These are phyloP conservation scores for Alternaria tenuissima DNA, from an alignment of 2,329 filamentous ascomycete genomes.

Conservation along the genomic window DNA sequence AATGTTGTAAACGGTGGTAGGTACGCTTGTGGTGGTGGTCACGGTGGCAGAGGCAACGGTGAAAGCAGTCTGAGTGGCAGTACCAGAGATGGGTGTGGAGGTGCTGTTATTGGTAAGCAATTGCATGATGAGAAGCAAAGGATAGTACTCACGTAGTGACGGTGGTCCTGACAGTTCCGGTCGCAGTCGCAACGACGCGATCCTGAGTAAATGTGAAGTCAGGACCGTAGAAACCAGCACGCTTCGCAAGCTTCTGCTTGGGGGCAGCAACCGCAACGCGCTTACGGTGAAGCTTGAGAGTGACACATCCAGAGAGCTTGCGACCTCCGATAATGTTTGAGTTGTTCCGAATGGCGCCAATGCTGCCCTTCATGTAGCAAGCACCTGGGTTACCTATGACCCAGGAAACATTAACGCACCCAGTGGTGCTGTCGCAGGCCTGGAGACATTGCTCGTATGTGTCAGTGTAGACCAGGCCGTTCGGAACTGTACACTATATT, in stretches of 20 bases:
- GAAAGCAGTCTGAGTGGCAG: neutral
- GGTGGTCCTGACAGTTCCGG: neutral
- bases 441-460: conserved; percentile 28
- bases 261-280: conserved; percentile 8
- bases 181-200: neutral
- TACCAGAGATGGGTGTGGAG: neutral
- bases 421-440: conserved; percentile 27
- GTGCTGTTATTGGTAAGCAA: conserved; percentile 7
- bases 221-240: conserved; percentile 2
- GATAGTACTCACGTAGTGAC: neutral
- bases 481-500: conserved; percentile 16
- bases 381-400: conserved; percentile 20
- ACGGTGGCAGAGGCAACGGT: neutral
- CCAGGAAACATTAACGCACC: conserved; percentile 35
- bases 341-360: conserved; percentile 16
- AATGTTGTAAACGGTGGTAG: neutral
- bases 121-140: neutral
- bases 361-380: conserved; percentile 38
- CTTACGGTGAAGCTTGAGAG: conserved; percentile 23
- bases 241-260: neutral
- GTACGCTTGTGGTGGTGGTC: neutral
- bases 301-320: conserved; percentile 17
- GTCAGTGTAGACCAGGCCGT: conserved; percentile 12
- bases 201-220: conserved; percentile 7
- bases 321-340: conserved; percentile 31